A percentile compares a stretch with the other conserved stretches of the same genome.
These are phyloP conservation scores for Xerocomus spinulosus DNA, from an alignment of 768 basidiomycete species.

Conservation along the genomic window DNA sequence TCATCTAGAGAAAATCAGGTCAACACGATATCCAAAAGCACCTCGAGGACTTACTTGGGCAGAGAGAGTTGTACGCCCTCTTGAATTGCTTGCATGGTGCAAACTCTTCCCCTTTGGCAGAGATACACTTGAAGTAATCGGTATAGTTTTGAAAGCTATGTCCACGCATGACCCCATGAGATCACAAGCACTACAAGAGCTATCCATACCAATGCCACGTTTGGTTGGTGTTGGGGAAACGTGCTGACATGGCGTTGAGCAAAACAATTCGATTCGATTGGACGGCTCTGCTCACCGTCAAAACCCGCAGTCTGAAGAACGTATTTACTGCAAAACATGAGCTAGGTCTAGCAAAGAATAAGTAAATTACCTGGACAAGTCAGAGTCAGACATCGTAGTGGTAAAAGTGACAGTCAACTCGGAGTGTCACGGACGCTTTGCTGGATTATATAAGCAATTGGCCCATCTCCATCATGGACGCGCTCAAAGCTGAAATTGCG, in stretches of 20 bases:
- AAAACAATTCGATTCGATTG: not conserved
- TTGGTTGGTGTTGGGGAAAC: slow-evolving; percentile 91
- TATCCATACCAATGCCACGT: slow-evolving; percentile 85
- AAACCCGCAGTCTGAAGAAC: slow-evolving; percentile 93
- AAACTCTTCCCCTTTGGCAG: slow-evolving; percentile 97
- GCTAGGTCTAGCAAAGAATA: slow-evolving; percentile 9
- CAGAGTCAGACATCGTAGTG: slow-evolving; percentile 55
- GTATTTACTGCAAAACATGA: slow-evolving; percentile 56
- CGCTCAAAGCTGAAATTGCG: slow-evolving; percentile 84
- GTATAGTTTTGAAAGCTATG: slow-evolving; percentile 90
- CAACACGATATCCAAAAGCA: not conserved
- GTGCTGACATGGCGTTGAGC: slow-evolving; percentile 46
- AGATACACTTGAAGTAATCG: slow-evolving; percentile 97
- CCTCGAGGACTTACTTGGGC: slow-evolving; percentile 74
- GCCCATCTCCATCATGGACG: slow-evolving; percentile 58
- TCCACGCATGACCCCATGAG: not conserved
- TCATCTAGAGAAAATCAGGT: slow-evolving; percentile 53
- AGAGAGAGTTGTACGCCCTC: slow-evolving; percentile 91
- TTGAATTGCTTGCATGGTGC: slow-evolving; percentile 99
- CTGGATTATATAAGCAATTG: slow-evolving; percentile 26
- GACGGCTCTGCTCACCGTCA: slow-evolving; percentile 58
- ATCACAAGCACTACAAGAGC: not conserved
- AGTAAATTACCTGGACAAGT: slow-evolving; percentile 49
- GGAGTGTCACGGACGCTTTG: slow-evolving; percentile 32
- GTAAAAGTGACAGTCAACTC: slow-evolving; percentile 33